Evolutionary conservation across 116 monocot species (phyloP).

Genomic region (Papilionanthe hybrid): DNA sequence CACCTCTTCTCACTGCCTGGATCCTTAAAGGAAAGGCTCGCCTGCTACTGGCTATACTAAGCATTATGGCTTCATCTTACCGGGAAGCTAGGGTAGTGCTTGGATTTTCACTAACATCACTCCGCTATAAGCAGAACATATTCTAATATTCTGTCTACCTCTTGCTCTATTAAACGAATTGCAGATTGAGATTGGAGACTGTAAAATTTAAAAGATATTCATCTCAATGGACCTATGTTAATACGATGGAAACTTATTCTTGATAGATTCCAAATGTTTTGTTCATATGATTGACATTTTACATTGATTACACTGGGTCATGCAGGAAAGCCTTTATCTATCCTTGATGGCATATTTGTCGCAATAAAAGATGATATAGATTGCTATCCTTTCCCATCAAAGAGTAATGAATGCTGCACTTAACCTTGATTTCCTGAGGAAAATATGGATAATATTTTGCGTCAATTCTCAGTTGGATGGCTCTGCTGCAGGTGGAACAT

Average conservation of each 20-base stretch:
- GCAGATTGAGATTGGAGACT: not conserved
- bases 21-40: not conserved
- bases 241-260: not conserved
- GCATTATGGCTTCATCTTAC: not conserved
- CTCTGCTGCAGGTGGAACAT: slow-evolving; percentile 61
- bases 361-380: slow-evolving; percentile 98
- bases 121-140: not conserved
- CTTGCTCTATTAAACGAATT: not conserved
- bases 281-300: not conserved
- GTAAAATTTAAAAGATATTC: not conserved
- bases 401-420: slow-evolving; percentile 28
- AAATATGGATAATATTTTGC: not conserved
- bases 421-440: not conserved
- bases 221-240: not conserved
- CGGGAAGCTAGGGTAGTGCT: not conserved
- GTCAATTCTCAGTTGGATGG: slow-evolving; percentile 3
- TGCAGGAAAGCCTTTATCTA: slow-evolving; percentile 74
- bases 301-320: not conserved
- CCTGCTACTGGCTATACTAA: not conserved
- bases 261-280: not conserved
- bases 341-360: slow-evolving; percentile 93
- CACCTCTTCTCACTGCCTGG: not conserved
- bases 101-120: not conserved
- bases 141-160: not conserved
- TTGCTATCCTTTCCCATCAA: slow-evolving; percentile 85